Conservation (phyloP, 257 asterid genomes). For the Jacaranda mimosifolia region DNA sequence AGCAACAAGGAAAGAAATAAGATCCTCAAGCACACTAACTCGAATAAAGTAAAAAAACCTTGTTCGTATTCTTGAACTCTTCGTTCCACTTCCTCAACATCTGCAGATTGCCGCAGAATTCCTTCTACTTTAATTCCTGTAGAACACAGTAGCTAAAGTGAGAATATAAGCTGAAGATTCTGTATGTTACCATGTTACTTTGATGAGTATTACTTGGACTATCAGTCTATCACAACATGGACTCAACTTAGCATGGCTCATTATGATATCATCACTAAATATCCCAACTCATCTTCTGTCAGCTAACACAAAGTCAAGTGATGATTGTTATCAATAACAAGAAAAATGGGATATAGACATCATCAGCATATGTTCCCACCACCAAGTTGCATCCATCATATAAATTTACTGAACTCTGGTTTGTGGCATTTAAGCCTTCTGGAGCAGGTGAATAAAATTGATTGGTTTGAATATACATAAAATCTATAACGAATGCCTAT, state of each 20-base stretch:
- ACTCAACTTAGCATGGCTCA: conserved; percentile 29
- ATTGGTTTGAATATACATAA: conserved; percentile 1
- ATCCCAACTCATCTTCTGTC: conserved; percentile 17
- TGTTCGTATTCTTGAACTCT: conserved; percentile 96
- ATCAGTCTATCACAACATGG: conserved; percentile 22
- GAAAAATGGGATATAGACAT: conserved; percentile 1
- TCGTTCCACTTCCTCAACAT: conserved; percentile 91
- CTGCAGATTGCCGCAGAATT: conserved; percentile 93
- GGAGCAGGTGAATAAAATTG: not conserved
- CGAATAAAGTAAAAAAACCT: conserved; percentile 54
- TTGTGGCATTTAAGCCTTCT: not conserved
- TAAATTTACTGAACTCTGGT: not conserved
- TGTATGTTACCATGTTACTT: conserved; percentile 20
- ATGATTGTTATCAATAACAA: conserved; percentile 18
- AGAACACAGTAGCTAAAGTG: conserved; percentile 25
- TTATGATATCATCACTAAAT: conserved; percentile 1
- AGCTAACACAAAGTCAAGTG: conserved; percentile 24
- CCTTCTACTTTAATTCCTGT: conserved; percentile 93
- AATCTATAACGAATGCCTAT: conserved; percentile 14
- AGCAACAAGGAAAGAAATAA: conserved; percentile 23
- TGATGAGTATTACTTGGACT: conserved; percentile 12
- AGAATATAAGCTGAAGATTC: conserved; percentile 28
- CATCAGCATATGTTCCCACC: not conserved
- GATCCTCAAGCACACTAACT: conserved; percentile 28
- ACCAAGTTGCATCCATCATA: not conserved